A percentile compares a stretch with the other conserved stretches of the same genome.
Conservation (phyloP, 768 basidiomycete species). For the Trametes elegans region DNA sequence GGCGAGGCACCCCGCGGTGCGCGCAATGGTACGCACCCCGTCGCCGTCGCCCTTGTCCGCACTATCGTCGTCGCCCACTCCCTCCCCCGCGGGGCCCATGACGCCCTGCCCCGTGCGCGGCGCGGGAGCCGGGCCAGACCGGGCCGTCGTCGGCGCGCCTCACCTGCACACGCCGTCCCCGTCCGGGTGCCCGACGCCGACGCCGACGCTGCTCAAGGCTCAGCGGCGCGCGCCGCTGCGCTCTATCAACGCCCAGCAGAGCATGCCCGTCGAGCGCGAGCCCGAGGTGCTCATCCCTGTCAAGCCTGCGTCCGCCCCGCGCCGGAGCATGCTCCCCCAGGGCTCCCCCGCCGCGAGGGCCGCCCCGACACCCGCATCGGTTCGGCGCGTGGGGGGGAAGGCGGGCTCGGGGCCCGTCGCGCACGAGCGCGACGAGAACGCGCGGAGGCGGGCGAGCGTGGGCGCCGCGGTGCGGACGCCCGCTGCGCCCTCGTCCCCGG, state of each 20-base stretch:
- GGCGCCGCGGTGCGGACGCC: neutral
- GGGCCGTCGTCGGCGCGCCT: constrained; percentile 8
- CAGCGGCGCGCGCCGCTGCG: constrained; percentile 20
- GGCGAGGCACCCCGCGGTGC: constrained; percentile 28
- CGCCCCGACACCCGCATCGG: too few species aligned
- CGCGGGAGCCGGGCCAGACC: constrained; percentile 2
- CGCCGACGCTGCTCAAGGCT: constrained; percentile 1
- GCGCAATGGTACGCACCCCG: constrained; percentile 13
- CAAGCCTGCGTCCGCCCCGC: neutral
- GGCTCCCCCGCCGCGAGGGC: too few species aligned
- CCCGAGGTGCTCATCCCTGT: constrained; percentile 5
- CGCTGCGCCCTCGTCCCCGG: constrained; percentile 2
- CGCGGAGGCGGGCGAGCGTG: constrained; percentile 7
- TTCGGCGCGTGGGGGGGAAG: too few species aligned
- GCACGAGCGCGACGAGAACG: constrained; percentile 11
- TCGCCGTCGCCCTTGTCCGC: too few species aligned
- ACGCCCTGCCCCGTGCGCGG: constrained; percentile 8
- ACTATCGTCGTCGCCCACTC: too few species aligned
- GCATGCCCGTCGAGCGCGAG: constrained; percentile 12
- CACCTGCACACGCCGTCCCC: constrained; percentile 12
- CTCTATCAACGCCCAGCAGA: constrained; percentile 19
- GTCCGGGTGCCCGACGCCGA: too few species aligned
- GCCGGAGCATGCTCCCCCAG: neutral
- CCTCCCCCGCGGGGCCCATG: neutral
- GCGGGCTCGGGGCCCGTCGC: constrained; percentile 15